phyloP scores from a whole-genome alignment of 2,329 filamentous ascomycete genomes.

The Nothomitra cinnamomea region DNA sequence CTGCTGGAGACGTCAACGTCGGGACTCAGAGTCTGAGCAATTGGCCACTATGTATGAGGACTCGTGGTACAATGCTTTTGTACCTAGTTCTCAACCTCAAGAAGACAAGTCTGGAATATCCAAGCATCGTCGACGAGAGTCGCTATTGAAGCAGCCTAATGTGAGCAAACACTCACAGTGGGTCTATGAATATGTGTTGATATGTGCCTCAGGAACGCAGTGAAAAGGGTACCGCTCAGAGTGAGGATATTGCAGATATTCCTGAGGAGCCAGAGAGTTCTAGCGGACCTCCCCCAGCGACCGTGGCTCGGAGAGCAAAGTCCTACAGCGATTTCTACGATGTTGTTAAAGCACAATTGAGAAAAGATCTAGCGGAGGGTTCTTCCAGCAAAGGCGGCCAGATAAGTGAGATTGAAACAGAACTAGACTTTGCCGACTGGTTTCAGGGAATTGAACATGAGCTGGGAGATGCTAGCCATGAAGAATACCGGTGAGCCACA shows the following conservation, averaged over 20 bases:
- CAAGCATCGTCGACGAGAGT: conserved; percentile 49
- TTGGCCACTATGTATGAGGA: conserved; percentile 54
- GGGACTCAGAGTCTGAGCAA: neutral
- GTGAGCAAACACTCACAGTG: conserved; percentile 23
- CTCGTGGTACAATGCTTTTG: conserved; percentile 61
- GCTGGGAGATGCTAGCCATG: conserved; percentile 66
- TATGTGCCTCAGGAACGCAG: conserved; percentile 18
- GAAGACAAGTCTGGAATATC: conserved; percentile 28
- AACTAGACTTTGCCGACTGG: conserved; percentile 41
- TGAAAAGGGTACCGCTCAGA: neutral
- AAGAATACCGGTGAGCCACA: conserved; percentile 56
- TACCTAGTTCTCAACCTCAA: conserved; percentile 42
- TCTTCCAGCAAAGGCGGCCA: conserved; percentile 7
- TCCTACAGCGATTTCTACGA: conserved; percentile 68
- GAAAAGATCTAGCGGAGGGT: conserved; percentile 27
- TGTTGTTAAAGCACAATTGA: conserved; percentile 38
- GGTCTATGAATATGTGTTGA: conserved; percentile 19
- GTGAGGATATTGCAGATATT: conserved; percentile 20
- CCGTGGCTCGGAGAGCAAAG: conserved; percentile 46
- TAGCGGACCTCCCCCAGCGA: conserved; percentile 48
- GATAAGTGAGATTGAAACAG: conserved; percentile 32
- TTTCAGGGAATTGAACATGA: conserved; percentile 44
- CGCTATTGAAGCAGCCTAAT: conserved; percentile 49
- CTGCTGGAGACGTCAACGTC: neutral
- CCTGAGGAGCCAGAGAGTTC: conserved; percentile 38